Conservation (phyloP, 176 grass and related monocot species). For the Eragrostis nindensis region DNA sequence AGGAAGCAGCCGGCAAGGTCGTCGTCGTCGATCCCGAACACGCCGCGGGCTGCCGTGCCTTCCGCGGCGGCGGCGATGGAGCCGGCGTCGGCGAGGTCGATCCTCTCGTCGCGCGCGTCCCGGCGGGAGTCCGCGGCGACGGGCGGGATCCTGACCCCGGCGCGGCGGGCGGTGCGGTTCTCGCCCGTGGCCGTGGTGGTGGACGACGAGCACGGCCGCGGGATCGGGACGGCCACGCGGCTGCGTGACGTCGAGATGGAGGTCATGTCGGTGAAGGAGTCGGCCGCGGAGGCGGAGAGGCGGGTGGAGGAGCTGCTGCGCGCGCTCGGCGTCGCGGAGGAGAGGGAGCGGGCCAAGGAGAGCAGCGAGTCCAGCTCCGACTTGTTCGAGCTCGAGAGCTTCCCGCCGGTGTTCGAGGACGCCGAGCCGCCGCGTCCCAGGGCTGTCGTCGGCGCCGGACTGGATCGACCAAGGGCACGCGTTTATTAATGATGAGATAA, state of each 20-base stretch:
- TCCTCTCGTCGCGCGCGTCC: slow-evolving; percentile 62
- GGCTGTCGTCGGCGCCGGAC: background rate
- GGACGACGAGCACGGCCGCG: slow-evolving; percentile 47
- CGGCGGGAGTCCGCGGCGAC: slow-evolving; percentile 31
- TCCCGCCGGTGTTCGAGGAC: slow-evolving; percentile 5
- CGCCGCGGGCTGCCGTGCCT: background rate
- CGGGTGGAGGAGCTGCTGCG: slow-evolving; percentile 61
- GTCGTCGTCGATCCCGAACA: background rate
- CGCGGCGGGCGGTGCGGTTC: slow-evolving; percentile 78
- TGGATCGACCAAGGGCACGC: slow-evolving; percentile 28
- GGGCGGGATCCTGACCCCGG: slow-evolving; percentile 21
- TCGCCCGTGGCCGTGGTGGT: slow-evolving; percentile 63
- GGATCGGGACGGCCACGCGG: slow-evolving; percentile 32
- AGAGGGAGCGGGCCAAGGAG: slow-evolving; percentile 57
- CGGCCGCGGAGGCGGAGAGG: slow-evolving; percentile 38
- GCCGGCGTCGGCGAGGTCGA: slow-evolving; percentile 51
- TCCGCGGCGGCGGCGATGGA: background rate
- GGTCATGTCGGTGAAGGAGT: slow-evolving; percentile 4
- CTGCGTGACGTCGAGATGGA: slow-evolving; percentile 19
- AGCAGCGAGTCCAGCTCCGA: slow-evolving; percentile 84
- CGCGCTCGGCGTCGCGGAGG: slow-evolving; percentile 49
- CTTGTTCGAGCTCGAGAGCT: slow-evolving; percentile 73
- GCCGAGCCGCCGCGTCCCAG: background rate
- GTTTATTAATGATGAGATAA: background rate
- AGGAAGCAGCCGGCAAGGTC: slow-evolving; percentile 21